Percentiles rank a stretch among this genome's conserved stretches.
phyloP scores from a whole-genome alignment of 306 rosid species.

The Myrica gale region DNA sequence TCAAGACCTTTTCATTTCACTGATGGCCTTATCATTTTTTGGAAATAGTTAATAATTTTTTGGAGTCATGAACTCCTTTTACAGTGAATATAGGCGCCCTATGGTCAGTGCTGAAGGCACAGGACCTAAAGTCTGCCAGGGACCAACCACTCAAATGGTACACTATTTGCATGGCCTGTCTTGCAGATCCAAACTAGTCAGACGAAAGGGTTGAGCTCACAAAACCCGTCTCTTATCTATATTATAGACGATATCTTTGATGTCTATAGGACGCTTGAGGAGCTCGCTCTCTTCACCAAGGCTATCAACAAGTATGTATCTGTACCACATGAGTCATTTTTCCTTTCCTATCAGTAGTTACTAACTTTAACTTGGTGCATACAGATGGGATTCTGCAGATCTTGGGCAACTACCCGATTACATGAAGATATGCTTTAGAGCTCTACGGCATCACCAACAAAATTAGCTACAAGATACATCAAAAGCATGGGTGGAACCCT shows the following conservation, averaged over 20 bases:
- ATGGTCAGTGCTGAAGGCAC: slow-evolving; percentile 14
- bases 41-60: too few relatives aligned
- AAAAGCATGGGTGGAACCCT: slow-evolving; percentile 55
- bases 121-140: slow-evolving; percentile 45
- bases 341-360: neutral
- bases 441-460: slow-evolving; percentile 47
- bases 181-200: slow-evolving; percentile 44
- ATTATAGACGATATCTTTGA: slow-evolving; percentile 38
- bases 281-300: slow-evolving; percentile 54
- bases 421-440: slow-evolving; percentile 56
- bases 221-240: slow-evolving; percentile 63
- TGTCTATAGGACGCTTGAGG: too few relatives aligned
- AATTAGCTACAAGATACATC: slow-evolving; percentile 43
- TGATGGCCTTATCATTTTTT: too few relatives aligned
- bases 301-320: slow-evolving; percentile 44
- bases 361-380: neutral
- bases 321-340: neutral
- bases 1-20: too few relatives aligned
- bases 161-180: slow-evolving; percentile 52
- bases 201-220: slow-evolving; percentile 65
- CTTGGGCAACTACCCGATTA: slow-evolving; percentile 45
- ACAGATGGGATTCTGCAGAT: slow-evolving; percentile 56
- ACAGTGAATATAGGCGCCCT: too few relatives aligned
- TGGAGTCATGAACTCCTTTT: too few relatives aligned
- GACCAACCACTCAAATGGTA: slow-evolving; percentile 80